These are phyloP conservation scores for Fusarium sp. DNA, from an alignment of 2,329 filamentous ascomycete species.

Conservation along the genomic window DNA sequence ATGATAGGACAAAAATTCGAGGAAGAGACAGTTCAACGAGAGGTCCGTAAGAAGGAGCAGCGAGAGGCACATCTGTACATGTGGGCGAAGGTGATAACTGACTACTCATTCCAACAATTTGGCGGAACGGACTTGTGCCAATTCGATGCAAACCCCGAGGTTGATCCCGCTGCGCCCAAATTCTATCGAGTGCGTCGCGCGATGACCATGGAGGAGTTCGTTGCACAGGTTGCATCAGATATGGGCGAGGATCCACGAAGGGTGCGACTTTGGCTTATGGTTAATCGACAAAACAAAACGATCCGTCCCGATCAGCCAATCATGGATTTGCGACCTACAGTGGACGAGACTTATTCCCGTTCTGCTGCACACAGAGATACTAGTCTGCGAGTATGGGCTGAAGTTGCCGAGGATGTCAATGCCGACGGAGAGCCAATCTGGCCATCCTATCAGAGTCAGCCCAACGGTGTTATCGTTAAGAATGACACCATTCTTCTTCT, in stretches of 20 bases:
- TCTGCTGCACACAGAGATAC: conserved; percentile 73
- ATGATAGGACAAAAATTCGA: conserved; percentile 76
- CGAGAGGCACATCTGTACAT: conserved; percentile 97
- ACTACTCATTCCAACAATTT: conserved; percentile 83
- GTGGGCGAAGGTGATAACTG: conserved; percentile 83
- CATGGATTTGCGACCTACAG: conserved; percentile 78
- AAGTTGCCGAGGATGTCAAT: conserved; percentile 77
- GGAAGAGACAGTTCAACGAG: conserved; percentile 82
- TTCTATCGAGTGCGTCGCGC: conserved; percentile 79
- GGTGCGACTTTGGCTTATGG: conserved; percentile 94
- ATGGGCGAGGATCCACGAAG: conserved; percentile 75
- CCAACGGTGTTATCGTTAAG: conserved; percentile 69
- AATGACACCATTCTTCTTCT: conserved; percentile 84
- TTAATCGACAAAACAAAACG: conserved; percentile 98
- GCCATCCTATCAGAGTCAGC: conserved; percentile 72
- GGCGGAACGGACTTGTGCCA: conserved; percentile 86
- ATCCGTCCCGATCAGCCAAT: conserved; percentile 91
- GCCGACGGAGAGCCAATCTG: conserved; percentile 79
- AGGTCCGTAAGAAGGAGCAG: conserved; percentile 85
- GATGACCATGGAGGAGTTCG: conserved; percentile 83
- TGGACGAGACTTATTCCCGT: conserved; percentile 75
- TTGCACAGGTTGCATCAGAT: conserved; percentile 77
- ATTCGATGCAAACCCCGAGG: conserved; percentile 73
- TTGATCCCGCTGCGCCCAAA: conserved; percentile 77
- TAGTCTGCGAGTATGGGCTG: conserved; percentile 88